Base-by-base conservation (phyloP, 108 stramenopile genomes). In the Skeletonema marinoi region DNA sequence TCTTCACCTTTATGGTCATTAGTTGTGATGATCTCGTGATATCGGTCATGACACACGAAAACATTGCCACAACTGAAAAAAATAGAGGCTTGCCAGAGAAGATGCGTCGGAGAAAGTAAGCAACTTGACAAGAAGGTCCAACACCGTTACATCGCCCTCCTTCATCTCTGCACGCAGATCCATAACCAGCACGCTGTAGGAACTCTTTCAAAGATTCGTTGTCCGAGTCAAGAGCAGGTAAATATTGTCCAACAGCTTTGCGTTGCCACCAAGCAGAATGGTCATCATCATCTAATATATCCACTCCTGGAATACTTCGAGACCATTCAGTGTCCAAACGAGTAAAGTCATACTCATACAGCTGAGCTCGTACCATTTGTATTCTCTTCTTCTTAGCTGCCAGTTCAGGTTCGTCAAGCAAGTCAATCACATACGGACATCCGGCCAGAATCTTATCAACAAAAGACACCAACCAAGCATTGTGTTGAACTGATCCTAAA, bases 401-500 rank as follows among this genome's bases (percentile, higher is more conserved):
- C 17, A 70, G 19, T 54, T 32, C 51, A 30, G 71, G 71, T 36
- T 80, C 83, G 35, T 85, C 77, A 41, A 89, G 35, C 21, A 89
- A 44, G 14, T 65, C 44, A 19, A 83, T 16, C 14, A 82, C 89
- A 68, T 32, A n/a, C 48, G 67, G 38, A 66, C 78, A 75, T 2
- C 75, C 80, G 14, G 81, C 21, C 2, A 90, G 80, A 0, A 90
- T 13, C 35, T 86, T 87, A 41, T 81, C 50, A 1, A 84, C 54
- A 11, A 90, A 69, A 33, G 75, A 63, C 17, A 93, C 41, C 10
- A 88, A 50, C 92, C 92, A 93, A 14, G 88, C 81, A 44, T 87
- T 78, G 60, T 87, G 77, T 36, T 88, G 74, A 67, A 85, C 80
- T 11, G 33, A 59, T 0, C 85, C 85, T 10, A 93, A 70, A 29